A percentile compares a stretch with the other conserved stretches of the same genome.
Evolutionary conservation across 306 rosid species (phyloP).

Genomic region (Sicyos baderoa): DNA sequence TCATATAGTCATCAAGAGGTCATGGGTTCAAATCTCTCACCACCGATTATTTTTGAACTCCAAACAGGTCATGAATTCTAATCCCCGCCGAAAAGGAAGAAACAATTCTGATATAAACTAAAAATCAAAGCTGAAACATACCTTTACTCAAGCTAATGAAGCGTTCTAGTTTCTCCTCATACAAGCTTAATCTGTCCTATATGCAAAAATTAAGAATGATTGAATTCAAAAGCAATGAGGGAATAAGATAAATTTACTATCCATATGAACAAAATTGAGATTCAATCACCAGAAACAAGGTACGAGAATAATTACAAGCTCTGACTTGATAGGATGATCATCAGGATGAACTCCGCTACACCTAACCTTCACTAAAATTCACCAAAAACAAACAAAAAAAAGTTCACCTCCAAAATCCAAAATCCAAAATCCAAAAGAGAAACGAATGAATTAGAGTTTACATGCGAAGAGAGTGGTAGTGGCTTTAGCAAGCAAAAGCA

Average conservation of each 20-base stretch:
- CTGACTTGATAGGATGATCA: constrained; percentile 68
- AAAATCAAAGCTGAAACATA: constrained; percentile 19
- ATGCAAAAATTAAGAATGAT: not conserved
- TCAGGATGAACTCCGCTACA: constrained; percentile 68
- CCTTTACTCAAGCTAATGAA: constrained; percentile 58
- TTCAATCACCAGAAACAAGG: constrained; percentile 22
- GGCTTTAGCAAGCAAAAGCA: constrained; percentile 55
- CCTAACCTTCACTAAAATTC: constrained; percentile 64
- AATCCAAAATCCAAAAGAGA: not conserved
- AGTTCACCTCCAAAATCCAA: not conserved
- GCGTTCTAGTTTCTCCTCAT: constrained; percentile 55
- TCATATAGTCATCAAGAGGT: too few relatives aligned
- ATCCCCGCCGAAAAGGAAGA: too few relatives aligned
- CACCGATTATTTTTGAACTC: too few relatives aligned
- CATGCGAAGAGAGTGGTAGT: constrained; percentile 57
- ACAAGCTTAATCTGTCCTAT: constrained; percentile 69
- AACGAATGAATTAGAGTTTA: constrained; percentile 18
- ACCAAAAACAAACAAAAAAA: constrained; percentile 5
- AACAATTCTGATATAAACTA: not conserved
- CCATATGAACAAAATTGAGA: constrained; percentile 13
- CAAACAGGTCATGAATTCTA: too few relatives aligned
- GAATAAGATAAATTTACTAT: not conserved
- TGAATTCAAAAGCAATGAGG: not conserved
- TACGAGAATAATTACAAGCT: constrained; percentile 51
- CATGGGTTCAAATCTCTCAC: too few relatives aligned